Conservation (phyloP, 768 basidiomycete genomes). For the Leucosporidium scottii region DNA sequence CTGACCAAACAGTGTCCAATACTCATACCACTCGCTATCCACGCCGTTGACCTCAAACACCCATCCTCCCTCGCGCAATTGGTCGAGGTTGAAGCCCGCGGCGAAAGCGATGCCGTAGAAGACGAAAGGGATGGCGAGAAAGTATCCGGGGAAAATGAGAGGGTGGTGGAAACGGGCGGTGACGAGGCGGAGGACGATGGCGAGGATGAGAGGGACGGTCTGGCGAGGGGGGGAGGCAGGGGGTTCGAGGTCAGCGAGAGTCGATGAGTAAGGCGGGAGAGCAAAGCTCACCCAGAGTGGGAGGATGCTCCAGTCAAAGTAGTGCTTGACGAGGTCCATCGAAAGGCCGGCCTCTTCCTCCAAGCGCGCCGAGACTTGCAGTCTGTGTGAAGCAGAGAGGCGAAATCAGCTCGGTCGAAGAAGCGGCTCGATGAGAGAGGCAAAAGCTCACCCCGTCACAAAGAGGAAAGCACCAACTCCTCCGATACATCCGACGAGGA, state of each 20-base stretch:
- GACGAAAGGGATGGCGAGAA: slow-evolving; percentile 58
- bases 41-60: slow-evolving; percentile 64
- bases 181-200: slow-evolving; percentile 67
- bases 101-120: slow-evolving; percentile 76
- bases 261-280: not conserved
- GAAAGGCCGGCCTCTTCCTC: slow-evolving; percentile 63
- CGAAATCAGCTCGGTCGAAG: not conserved
- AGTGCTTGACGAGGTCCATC: slow-evolving; percentile 57
- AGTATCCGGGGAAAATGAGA: slow-evolving; percentile 68
- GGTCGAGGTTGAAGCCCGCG: slow-evolving; percentile 54
- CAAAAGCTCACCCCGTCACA: slow-evolving; percentile 65
- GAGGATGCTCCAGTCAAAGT: slow-evolving; percentile 61
- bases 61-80: slow-evolving; percentile 66
- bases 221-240: slow-evolving; percentile 1
- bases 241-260: not conserved
- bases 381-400: slow-evolving; percentile 47
- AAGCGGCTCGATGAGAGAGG: not conserved
- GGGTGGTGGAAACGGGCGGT: slow-evolving; percentile 77
- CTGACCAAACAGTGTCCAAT: slow-evolving; percentile 71
- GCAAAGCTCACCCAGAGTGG: slow-evolving; percentile 55
- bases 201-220: slow-evolving; percentile 62
- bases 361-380: slow-evolving; percentile 77
- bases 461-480: slow-evolving; percentile 93
- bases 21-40: slow-evolving; percentile 65
- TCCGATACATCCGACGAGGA: slow-evolving; percentile 87